phyloP scores from a whole-genome alignment of 2,329 filamentous ascomycete genomes.

The Scedosporium boydii region DNA sequence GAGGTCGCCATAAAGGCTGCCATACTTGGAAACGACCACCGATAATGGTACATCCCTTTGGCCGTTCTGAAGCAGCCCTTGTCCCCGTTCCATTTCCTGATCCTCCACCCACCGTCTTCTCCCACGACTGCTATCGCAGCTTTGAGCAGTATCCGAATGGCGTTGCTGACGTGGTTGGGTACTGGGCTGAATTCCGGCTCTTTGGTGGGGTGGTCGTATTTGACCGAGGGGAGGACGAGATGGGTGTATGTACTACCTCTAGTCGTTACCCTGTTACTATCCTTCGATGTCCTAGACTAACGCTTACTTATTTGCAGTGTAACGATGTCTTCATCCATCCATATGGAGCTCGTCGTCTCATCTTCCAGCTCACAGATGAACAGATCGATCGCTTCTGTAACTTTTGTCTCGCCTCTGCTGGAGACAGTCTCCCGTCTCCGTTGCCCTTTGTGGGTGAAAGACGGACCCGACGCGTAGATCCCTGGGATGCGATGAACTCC shows the following conservation, averaged over 20 bases:
- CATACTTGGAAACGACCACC: not conserved
- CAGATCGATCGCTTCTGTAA: not conserved
- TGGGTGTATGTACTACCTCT: constrained; percentile 11
- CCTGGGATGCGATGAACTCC: not conserved
- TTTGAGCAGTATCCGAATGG: constrained; percentile 18
- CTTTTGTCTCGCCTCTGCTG: not conserved
- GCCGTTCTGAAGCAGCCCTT: too few species aligned
- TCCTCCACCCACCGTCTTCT: not conserved
- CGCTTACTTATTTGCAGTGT: not conserved
- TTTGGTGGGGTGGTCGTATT: constrained; percentile 20
- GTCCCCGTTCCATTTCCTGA: not conserved
- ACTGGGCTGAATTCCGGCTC: constrained; percentile 20
- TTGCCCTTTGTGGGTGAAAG: not conserved
- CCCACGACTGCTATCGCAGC: constrained; percentile 8
- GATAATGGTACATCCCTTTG: too few species aligned
- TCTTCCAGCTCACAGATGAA: not conserved
- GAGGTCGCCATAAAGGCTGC: not conserved
- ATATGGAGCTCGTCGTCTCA: not conserved
- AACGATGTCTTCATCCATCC: not conserved
- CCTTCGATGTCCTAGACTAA: too few species aligned
- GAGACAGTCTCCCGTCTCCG: not conserved
- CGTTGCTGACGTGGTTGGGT: constrained; percentile 15
- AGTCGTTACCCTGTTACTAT: too few species aligned
- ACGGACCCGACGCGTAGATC: not conserved
- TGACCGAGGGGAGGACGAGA: constrained; percentile 14